Conservation (phyloP, 768 basidiomycete species). For the Lentinula raphanica region DNA sequence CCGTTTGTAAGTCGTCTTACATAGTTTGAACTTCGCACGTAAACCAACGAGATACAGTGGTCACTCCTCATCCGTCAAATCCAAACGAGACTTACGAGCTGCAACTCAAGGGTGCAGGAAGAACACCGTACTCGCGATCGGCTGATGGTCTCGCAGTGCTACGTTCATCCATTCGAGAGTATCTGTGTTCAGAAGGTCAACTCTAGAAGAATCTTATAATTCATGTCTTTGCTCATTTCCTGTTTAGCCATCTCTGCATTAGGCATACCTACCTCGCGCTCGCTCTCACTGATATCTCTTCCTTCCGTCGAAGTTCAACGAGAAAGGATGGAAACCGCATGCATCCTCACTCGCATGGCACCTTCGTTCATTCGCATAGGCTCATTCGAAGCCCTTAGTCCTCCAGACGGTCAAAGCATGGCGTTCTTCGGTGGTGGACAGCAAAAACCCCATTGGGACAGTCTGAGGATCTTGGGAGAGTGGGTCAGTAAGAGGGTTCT, state of each 20-base stretch:
- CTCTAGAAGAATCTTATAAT: background rate
- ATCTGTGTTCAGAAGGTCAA: constrained; percentile 84
- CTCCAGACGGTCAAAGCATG: constrained; percentile 48
- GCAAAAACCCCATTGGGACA: constrained; percentile 70
- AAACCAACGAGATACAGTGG: constrained; percentile 39
- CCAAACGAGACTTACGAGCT: constrained; percentile 66
- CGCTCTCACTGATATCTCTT: constrained; percentile 73
- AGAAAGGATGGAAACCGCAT: constrained; percentile 68
- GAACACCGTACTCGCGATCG: constrained; percentile 88
- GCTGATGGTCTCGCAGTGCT: constrained; percentile 95
- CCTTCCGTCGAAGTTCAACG: constrained; percentile 70
- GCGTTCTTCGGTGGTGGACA: constrained; percentile 78
- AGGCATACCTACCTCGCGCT: constrained; percentile 81
- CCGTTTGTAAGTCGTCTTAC: constrained; percentile 46
- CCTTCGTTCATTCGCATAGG: constrained; percentile 92
- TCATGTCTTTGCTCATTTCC: background rate
- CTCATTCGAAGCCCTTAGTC: constrained; percentile 81
- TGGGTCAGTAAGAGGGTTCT: constrained; percentile 68
- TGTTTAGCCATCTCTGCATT: constrained; percentile 57
- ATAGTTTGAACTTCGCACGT: constrained; percentile 1
- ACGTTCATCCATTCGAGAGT: constrained; percentile 93
- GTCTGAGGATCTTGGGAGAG: constrained; percentile 65
- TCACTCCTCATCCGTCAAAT: constrained; percentile 66
- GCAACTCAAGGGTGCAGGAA: constrained; percentile 91
- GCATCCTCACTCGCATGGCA: constrained; percentile 74